Base-by-base conservation (phyloP, 768 basidiomycete species). In the Lentinus brumalis region DNA sequence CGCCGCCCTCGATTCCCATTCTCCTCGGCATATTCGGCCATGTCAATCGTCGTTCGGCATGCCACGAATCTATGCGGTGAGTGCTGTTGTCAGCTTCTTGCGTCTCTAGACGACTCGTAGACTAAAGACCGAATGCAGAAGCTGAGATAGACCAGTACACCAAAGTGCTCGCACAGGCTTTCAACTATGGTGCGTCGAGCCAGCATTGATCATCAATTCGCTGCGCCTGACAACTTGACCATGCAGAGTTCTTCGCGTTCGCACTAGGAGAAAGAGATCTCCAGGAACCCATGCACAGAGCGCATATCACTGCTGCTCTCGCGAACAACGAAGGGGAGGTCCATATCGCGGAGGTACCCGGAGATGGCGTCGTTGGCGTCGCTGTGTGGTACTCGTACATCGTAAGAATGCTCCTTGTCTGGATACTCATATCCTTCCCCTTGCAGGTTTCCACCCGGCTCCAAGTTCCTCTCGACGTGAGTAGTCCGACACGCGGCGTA, bases 361-460 rank as follows among this genome's bases (percentile, higher is more conserved):
- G 39, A 4, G 54, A 35, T 3, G 58, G 62, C 15, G 32, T 51
- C 32, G 55, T 56, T 14, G 60, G 64, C 1, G 64, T 53, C 6
- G 46, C 64, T 12, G 32, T 59, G 3, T 61, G 58, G 64, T 65
- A 10, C 7, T 18, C 30, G 3, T 21, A 5, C 41, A 32, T 21
- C 18, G 7, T 2, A 3, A 26, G 7, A 5, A n/a, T 29, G 35
- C 7, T 6, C 5, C 6, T 38, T 38, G n/a, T 29, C 14, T 0
- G 12, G 29, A 32, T 32, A 14, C 50, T 51, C 29, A 45, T 39
- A 40, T 12, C 39, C 0, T 3, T 5, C 12, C 12, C 12, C 12
- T 12, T 15, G 1, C 14, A 65, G 64, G 55, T 65, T 65, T 39
- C 56, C 59, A 3, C 64, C 64, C 15, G 64, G 64, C 1, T 41